These are phyloP conservation scores for Mycena kentingensis DNA, from an alignment of 768 basidiomycete genomes.

Conservation along the genomic window DNA sequence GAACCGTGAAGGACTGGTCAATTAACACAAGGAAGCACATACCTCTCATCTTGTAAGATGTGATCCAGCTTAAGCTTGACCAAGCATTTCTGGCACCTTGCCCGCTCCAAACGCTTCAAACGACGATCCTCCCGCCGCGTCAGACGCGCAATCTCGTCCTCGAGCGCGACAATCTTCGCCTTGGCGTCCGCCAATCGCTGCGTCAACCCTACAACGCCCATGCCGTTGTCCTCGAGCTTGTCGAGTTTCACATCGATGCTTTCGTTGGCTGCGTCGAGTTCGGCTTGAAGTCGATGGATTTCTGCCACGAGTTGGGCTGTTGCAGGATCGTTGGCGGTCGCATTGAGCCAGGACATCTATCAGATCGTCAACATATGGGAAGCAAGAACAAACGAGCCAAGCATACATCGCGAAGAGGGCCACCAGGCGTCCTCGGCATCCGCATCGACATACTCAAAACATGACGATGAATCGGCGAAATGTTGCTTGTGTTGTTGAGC, in stretches of 20 bases:
- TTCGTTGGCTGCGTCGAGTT: slow-evolving; percentile 79
- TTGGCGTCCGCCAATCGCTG: slow-evolving; percentile 74
- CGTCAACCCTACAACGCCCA: slow-evolving; percentile 71
- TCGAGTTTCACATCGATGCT: slow-evolving; percentile 89
- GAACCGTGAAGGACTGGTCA: slow-evolving; percentile 3
- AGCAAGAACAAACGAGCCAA: neutral
- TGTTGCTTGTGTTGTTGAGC: slow-evolving; percentile 53
- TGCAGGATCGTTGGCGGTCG: slow-evolving; percentile 55
- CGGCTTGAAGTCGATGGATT: slow-evolving; percentile 69
- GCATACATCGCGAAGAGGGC: slow-evolving; percentile 74
- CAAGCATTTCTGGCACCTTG: slow-evolving; percentile 70
- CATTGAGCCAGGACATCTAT: slow-evolving; percentile 76
- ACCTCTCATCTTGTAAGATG: slow-evolving; percentile 66
- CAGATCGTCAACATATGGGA: slow-evolving; percentile 5
- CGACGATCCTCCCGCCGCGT: slow-evolving; percentile 72
- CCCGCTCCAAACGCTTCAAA: slow-evolving; percentile 56
- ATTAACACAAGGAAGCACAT: slow-evolving; percentile 10
- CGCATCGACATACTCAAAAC: slow-evolving; percentile 67
- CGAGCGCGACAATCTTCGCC: slow-evolving; percentile 52
- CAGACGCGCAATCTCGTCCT: slow-evolving; percentile 69
- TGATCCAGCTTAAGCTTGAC: slow-evolving; percentile 57
- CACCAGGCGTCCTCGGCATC: slow-evolving; percentile 78
- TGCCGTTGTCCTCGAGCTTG: slow-evolving; percentile 77
- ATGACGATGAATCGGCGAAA: slow-evolving; percentile 79
- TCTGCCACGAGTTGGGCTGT: slow-evolving; percentile 68